phyloP scores from a whole-genome alignment of 148 eudicot genomes.

The Nepenthes gracilis region DNA sequence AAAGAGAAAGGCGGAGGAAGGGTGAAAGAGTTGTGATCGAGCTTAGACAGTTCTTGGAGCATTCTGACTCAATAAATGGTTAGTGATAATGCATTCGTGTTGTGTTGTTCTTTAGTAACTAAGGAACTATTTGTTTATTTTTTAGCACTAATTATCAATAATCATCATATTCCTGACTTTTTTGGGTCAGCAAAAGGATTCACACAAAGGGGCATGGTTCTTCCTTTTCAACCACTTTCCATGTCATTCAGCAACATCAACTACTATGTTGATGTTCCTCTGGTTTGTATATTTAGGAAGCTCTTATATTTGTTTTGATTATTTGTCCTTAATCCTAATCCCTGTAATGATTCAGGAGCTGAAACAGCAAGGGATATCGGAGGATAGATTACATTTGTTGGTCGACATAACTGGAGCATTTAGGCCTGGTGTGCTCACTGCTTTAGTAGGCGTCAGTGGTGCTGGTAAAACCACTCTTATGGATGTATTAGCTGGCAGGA shows the following conservation, averaged over 20 bases:
- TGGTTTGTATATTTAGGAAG: slow-evolving; percentile 35
- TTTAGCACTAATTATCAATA: not conserved
- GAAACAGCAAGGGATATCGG: slow-evolving; percentile 84
- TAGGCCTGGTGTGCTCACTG: slow-evolving; percentile 95
- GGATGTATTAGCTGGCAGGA: slow-evolving; percentile 96
- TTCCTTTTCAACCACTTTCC: slow-evolving; percentile 92
- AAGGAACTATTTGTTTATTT: too few species aligned
- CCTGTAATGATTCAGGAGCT: slow-evolving; percentile 47
- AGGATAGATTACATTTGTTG: slow-evolving; percentile 69
- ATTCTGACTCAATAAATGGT: slow-evolving; percentile 77
- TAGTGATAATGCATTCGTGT: slow-evolving; percentile 4
- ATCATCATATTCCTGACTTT: not conserved
- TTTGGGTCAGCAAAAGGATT: slow-evolving; percentile 41
- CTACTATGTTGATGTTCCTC: slow-evolving; percentile 88
- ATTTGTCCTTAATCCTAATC: slow-evolving; percentile 3
- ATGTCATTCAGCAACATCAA: slow-evolving; percentile 91
- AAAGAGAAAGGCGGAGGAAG: slow-evolving; percentile 45
- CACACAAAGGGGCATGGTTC: slow-evolving; percentile 79
- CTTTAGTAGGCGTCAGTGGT: slow-evolving; percentile 97
- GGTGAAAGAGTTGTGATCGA: slow-evolving; percentile 55
- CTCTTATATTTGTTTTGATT: not conserved
- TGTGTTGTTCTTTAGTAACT: too few species aligned
- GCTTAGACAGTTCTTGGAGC: slow-evolving; percentile 70
- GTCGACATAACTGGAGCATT: slow-evolving; percentile 84
- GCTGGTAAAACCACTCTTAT: slow-evolving; percentile 99